Conservation (phyloP, 2,329 filamentous ascomycete genomes). For the Ceratocystis eucalypticola region DNA sequence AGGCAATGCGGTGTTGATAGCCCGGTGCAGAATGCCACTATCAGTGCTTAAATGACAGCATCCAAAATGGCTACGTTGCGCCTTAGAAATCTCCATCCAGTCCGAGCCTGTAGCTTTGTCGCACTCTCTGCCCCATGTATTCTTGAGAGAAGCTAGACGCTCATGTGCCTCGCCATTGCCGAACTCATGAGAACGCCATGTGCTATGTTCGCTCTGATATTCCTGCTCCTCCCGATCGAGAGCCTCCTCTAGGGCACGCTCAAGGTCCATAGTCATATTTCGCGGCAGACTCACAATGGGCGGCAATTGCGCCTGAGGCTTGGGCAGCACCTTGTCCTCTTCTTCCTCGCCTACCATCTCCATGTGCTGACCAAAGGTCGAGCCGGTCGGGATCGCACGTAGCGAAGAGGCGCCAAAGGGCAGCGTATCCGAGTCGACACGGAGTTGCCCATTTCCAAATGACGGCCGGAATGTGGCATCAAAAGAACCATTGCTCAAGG, state of each 20-base stretch:
- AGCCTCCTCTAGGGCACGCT: slow-evolving; percentile 9
- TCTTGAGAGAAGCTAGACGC: not conserved
- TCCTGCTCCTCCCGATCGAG: slow-evolving; percentile 14
- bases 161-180: not conserved
- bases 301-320: not conserved
- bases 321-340: not conserved
- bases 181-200: not conserved
- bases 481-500: not conserved
- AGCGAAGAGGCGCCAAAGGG: not conserved
- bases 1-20: not conserved
- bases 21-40: not conserved
- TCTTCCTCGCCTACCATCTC: not conserved
- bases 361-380: slow-evolving; percentile 3
- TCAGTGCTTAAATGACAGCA: not conserved
- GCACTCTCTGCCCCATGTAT: not conserved
- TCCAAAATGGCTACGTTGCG: not conserved
- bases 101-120: not conserved
- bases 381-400: not conserved
- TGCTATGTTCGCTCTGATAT: not conserved
- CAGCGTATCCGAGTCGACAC: slow-evolving; percentile 13
- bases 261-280: slow-evolving; percentile 15
- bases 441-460: slow-evolving; percentile 5
- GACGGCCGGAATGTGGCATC: not conserved
- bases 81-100: not conserved
- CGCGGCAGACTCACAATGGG: not conserved